phyloP scores from a whole-genome alignment of 2,329 filamentous ascomycete species.

The Penicillium capsulatum region DNA sequence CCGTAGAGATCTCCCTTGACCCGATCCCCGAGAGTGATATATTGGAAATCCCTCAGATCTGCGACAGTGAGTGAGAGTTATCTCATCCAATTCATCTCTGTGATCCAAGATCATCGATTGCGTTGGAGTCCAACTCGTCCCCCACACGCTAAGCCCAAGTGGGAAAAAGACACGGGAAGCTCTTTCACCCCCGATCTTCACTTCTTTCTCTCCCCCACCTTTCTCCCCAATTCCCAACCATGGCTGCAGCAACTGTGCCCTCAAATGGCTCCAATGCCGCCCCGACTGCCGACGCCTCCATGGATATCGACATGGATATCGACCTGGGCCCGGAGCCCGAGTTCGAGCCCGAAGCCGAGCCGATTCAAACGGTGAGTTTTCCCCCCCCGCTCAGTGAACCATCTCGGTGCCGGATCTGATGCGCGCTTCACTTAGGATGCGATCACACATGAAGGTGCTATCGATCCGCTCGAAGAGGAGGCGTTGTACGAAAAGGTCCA shows the following conservation, averaged over 20 bases:
- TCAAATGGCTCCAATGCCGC: conserved; percentile 7
- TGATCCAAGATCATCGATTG: too few species aligned
- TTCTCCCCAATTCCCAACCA: background rate
- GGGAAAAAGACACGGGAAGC: conserved; percentile 14
- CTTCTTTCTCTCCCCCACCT: conserved; percentile 3
- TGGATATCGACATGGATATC: conserved; percentile 75
- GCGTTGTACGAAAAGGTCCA: conserved; percentile 63
- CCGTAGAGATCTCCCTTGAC: too few species aligned
- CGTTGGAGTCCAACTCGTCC: too few species aligned
- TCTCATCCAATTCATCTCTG: too few species aligned
- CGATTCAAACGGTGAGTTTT: conserved; percentile 31
- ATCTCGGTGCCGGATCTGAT: too few species aligned
- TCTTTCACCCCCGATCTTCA: conserved; percentile 9
- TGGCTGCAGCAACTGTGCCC: conserved; percentile 5
- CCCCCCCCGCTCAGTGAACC: too few species aligned
- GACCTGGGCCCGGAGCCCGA: conserved; percentile 51
- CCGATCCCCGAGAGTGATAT: too few species aligned
- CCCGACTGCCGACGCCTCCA: conserved; percentile 32
- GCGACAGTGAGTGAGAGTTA: too few species aligned
- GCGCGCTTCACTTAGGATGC: conserved; percentile 21
- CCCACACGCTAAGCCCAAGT: conserved; percentile 16
- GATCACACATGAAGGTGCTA: conserved; percentile 18
- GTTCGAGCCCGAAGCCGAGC: conserved; percentile 40
- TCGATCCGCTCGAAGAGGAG: conserved; percentile 32
- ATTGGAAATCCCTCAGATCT: too few species aligned